Evolutionary conservation across 176 grass and related monocot species (phyloP).

Genomic region (Avena eriantha): DNA sequence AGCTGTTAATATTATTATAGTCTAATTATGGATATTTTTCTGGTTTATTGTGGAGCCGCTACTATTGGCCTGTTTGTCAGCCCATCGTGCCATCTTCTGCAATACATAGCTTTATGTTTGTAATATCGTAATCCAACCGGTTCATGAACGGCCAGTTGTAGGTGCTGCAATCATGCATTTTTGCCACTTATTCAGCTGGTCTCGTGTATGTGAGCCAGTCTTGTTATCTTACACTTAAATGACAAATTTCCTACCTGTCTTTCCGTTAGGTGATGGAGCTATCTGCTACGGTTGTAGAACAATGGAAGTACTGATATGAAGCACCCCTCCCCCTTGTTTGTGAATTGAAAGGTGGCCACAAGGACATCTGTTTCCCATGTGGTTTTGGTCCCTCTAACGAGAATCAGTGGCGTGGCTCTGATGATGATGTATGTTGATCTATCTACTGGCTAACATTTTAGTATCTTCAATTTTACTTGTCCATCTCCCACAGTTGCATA

Average conservation of each 20-base stretch:
- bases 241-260: not conserved
- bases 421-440: not conserved
- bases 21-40: not conserved
- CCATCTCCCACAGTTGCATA: not conserved
- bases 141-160: not conserved
- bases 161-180: not conserved
- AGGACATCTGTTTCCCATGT: not conserved
- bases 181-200: not conserved
- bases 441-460: constrained; percentile 1
- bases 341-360: too few species aligned
- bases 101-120: constrained; percentile 7
- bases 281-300: not conserved
- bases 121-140: not conserved
- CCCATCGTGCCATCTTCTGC: not conserved
- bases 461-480: not conserved
- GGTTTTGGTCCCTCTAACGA: not conserved
- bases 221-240: not conserved
- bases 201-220: not conserved
- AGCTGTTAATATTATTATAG: not conserved
- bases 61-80: constrained; percentile 1
- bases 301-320: constrained; percentile 13
- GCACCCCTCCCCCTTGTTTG: not conserved
- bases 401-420: not conserved
- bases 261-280: not conserved
- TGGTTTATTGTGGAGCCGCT: not conserved